phyloP scores from a whole-genome alignment of 2,329 filamentous ascomycete species.

The Neopestalotiopsis sp. region DNA sequence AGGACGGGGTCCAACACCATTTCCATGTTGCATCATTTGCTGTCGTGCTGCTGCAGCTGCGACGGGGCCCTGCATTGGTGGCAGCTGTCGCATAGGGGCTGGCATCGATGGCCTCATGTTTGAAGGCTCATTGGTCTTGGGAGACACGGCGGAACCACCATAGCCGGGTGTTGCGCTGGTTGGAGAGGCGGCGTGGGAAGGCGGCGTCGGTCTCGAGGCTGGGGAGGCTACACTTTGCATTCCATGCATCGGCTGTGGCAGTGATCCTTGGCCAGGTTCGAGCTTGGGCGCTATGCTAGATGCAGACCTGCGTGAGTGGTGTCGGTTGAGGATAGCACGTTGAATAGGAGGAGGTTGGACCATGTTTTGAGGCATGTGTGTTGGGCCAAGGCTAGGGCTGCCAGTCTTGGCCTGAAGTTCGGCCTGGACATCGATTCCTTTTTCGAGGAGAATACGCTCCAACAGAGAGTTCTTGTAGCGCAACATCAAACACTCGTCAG shows the following conservation, averaged over 20 bases:
- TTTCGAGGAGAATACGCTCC: conserved; percentile 93
- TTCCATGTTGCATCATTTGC: conserved; percentile 42
- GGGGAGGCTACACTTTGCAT: conserved; percentile 64
- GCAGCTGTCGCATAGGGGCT: conserved; percentile 47
- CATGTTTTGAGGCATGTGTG: conserved; percentile 69
- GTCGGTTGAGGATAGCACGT: conserved; percentile 80
- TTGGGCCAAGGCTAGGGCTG: conserved; percentile 79
- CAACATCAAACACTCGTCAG: conserved; percentile 97
- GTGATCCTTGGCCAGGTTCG: conserved; percentile 56
- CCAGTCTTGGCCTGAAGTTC: conserved; percentile 92
- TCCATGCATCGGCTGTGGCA: conserved; percentile 52
- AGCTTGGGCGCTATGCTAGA: conserved; percentile 79
- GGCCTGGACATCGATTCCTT: conserved; percentile 97
- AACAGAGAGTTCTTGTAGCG: conserved; percentile 98
- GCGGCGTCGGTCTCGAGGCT: conserved; percentile 80
- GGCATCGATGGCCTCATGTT: conserved; percentile 48
- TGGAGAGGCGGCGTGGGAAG: conserved; percentile 72
- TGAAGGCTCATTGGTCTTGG: conserved; percentile 53
- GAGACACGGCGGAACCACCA: conserved; percentile 46
- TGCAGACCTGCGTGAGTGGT: conserved; percentile 71
- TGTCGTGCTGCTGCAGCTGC: conserved; percentile 39
- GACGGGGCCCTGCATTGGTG: conserved; percentile 41
- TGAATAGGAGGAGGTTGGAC: conserved; percentile 80
- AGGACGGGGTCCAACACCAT: conserved; percentile 45
- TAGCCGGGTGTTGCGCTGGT: conserved; percentile 54